Evolutionary conservation across 75 land plant species (phyloP).

Genomic region (Ceratopteris richardii): DNA sequence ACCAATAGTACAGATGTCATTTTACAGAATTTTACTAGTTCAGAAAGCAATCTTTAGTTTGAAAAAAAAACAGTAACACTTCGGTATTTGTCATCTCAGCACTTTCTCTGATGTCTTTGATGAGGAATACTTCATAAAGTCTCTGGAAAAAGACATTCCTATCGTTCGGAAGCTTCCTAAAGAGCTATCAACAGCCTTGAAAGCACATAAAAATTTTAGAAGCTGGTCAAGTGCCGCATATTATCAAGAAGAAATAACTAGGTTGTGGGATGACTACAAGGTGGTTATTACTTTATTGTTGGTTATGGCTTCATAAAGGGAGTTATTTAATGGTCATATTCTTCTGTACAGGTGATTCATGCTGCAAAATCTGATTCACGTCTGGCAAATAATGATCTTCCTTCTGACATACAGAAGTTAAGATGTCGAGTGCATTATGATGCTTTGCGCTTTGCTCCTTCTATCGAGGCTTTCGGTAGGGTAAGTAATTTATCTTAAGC

Average conservation of each 20-base stretch:
- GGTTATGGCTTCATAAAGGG: not conserved
- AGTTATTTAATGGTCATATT: not conserved
- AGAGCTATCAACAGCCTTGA: constrained; percentile 49
- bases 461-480: constrained; percentile 61
- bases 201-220: constrained; percentile 72
- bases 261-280: constrained; percentile 65
- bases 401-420: constrained; percentile 60
- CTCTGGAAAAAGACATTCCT: constrained; percentile 62
- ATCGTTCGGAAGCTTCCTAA: constrained; percentile 73
- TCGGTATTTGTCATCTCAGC: constrained; percentile 33
- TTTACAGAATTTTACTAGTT: too few relatives aligned
- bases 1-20: too few relatives aligned
- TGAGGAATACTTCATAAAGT: constrained; percentile 70
- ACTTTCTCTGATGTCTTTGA: constrained; percentile 92
- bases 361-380: constrained; percentile 95
- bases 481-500: constrained; percentile 12
- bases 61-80: too few relatives aligned
- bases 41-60: too few relatives aligned
- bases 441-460: constrained; percentile 60
- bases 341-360: constrained; percentile 62
- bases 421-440: constrained; percentile 77
- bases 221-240: constrained; percentile 81
- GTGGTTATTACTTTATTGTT: constrained; percentile 21
- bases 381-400: constrained; percentile 66
- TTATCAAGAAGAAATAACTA: constrained; percentile 60